phyloP scores from a whole-genome alignment of 2,329 filamentous ascomycete genomes.

The Alternaria longipes region DNA sequence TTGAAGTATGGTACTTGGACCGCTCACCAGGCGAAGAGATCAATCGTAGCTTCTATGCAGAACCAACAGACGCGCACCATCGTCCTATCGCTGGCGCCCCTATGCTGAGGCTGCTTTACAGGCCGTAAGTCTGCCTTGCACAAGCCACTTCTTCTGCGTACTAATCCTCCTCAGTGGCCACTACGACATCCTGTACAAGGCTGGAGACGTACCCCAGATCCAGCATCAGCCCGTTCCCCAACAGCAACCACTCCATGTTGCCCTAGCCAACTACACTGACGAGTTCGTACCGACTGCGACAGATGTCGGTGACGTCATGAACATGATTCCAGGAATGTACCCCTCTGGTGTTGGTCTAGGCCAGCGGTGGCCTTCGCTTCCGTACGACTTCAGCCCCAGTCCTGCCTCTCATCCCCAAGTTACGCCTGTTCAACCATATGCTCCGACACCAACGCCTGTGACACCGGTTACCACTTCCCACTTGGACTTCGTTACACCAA shows the following conservation, averaged over 20 bases:
- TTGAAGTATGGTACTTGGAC: slow-evolving; percentile 93
- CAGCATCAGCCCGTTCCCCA: slow-evolving; percentile 37
- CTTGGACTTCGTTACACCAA: slow-evolving; percentile 47
- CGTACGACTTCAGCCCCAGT: slow-evolving; percentile 48
- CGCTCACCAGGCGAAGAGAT: slow-evolving; percentile 80
- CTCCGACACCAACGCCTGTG: slow-evolving; percentile 39
- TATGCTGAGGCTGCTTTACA: slow-evolving; percentile 73
- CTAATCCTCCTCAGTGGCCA: slow-evolving; percentile 69
- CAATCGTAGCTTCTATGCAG: slow-evolving; percentile 72
- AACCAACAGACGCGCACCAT: slow-evolving; percentile 58
- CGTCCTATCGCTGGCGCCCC: slow-evolving; percentile 59
- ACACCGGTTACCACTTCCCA: slow-evolving; percentile 40
- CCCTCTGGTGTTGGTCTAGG: slow-evolving; percentile 42
- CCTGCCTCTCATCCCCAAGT: slow-evolving; percentile 46
- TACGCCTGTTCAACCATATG: slow-evolving; percentile 45
- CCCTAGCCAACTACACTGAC: slow-evolving; percentile 49
- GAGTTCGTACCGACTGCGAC: slow-evolving; percentile 54
- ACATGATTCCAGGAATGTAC: slow-evolving; percentile 59
- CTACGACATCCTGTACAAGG: slow-evolving; percentile 91
- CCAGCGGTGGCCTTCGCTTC: slow-evolving; percentile 45
- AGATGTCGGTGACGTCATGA: slow-evolving; percentile 48
- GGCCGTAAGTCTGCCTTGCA: slow-evolving; percentile 62
- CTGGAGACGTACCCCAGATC: slow-evolving; percentile 58
- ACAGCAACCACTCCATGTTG: slow-evolving; percentile 46
- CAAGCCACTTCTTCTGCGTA: neutral